Conservation (phyloP, 1,284 basidiomycete genomes). For the Puccinia coronata region DNA sequence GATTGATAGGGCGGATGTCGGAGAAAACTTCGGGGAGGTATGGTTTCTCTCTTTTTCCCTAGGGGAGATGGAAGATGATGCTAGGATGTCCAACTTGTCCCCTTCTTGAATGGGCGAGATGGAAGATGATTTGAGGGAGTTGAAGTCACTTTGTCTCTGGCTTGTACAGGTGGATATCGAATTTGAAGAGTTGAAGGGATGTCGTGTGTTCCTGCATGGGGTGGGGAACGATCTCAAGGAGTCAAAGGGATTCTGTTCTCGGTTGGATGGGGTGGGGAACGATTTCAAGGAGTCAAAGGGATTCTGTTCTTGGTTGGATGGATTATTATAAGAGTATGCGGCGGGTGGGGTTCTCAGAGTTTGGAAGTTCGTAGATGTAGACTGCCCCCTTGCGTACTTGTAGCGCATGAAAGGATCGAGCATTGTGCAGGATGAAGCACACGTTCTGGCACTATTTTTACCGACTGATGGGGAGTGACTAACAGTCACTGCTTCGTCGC, state of each 20-base stretch:
- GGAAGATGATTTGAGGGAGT: not conserved
- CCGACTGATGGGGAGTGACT: not conserved
- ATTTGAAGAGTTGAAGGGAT: too few species aligned
- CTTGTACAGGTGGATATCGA: too few species aligned
- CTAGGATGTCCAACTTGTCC: too few species aligned
- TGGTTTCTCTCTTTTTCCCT: too few species aligned
- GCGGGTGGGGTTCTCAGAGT: not conserved
- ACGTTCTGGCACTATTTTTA: not conserved
- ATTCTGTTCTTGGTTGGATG: not conserved
- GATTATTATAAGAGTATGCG: not conserved
- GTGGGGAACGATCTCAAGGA: not conserved
- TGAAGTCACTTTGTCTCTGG: not conserved
- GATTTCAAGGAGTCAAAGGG: not conserved
- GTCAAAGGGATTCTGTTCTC: not conserved
- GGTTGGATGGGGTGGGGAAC: not conserved
- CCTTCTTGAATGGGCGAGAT: not conserved
- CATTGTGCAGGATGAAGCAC: not conserved
- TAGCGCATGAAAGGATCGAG: conserved; percentile 18
- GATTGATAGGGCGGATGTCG: too few species aligned
- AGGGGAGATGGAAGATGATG: too few species aligned
- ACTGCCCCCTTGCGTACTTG: not conserved
- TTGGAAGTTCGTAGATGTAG: not conserved
- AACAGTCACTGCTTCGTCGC: not conserved
- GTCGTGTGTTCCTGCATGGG: too few species aligned
- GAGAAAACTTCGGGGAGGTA: too few species aligned